Evolutionary conservation across 2,329 filamentous ascomycete species (phyloP), one percentile per base, ranked within the genome.

Genomic region (Colletotrichum aenigma): DNA sequence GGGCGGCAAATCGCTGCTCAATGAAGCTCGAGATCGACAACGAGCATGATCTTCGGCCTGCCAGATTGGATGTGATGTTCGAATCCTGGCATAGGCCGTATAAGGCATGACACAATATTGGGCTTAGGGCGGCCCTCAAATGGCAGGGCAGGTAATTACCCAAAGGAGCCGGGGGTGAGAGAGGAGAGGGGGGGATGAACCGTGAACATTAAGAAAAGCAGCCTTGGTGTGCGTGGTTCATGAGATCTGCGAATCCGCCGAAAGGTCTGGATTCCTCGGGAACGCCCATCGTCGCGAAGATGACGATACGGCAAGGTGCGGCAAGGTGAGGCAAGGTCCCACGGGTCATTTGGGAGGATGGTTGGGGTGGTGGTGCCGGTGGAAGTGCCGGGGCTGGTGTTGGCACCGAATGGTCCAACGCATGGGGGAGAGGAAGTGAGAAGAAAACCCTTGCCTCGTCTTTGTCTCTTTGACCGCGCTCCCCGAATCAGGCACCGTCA

Each of bases 391-490:
- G 43, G n/a, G 43, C 18, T 52, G 43, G n/a, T 52, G 43, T 52
- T 21, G 10, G 43, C 43, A 24, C 43, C 43, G 43, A 52, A 21
- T 52, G 43, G n/a, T 52, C n/a, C 12, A 21, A 21, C 43, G n/a
- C 18, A 52, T 52, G 43, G 43, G n/a, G 43, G n/a, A 52, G 43
- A 21, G 6, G 43, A 52, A 10, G 38, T 18, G 38, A n/a, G 18
- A 10, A 13, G 12, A 52, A 21, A 13, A 21, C 62, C 62, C 69
- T 58, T 73, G 55, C 55, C 28, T 65, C 43, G 38, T 32, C 70
- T 68, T 76, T 76, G 74, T 76, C 64, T 74, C 43, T 74, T 74
- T 65, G 64, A 74, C 64, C 21, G 12, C 48, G 58, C n/a, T 28
- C 18, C 24, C 70, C 28, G 58, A 76, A 65, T 60, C 28, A 66